Base-by-base conservation (phyloP, 164 flowering plant genomes). In the Stephania japonica region DNA sequence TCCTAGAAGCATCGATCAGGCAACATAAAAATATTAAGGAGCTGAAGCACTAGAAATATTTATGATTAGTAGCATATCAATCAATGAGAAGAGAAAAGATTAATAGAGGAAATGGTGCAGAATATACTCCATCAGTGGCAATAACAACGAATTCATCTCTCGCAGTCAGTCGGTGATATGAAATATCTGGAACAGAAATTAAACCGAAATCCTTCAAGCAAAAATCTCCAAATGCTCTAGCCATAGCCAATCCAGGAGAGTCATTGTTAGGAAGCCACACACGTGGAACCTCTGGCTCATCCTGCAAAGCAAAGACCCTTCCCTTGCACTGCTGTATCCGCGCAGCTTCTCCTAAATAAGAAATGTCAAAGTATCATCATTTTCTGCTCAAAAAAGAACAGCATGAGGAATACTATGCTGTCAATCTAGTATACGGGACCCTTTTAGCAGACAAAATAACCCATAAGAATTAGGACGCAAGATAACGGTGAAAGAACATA, bases 221-320 rank as follows among this genome's bases (percentile, higher is more conserved):
- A 76, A 89, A 89, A 75, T 89, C 93, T 49, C 93, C 93, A 82
- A 89, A 89, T 65, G 93, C 93, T 80, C 93, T 83, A 68, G 91
- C 89, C 91, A 88, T 88, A 67, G 91, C 91, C 73, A 91, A 82
- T 63, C 97, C 93, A 67, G 97, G 97, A 1, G 97, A 88, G 71
- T 91, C 91, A 76, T 81, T 89, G 64, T 91, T 87, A 2, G 97
- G 97, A 75, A 91, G 77, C 97, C 97, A 91, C 27, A 91, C 91
- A 61, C 91, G 88, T 66, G 88, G 85, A 76, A 96, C 99, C 82
- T 93, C 98, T 25, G 97, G 99, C 80, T 96, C 99, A 84, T 93
- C 98, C 81, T 90, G 95, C 88, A 96, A 80, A 67, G 98, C 97
- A 82, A 96, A 96, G 38, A 96, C 97, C 78, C 98, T 85, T 75